Evolutionary conservation across 331 rosid species (phyloP).

Genomic region (Malus hybrid): DNA sequence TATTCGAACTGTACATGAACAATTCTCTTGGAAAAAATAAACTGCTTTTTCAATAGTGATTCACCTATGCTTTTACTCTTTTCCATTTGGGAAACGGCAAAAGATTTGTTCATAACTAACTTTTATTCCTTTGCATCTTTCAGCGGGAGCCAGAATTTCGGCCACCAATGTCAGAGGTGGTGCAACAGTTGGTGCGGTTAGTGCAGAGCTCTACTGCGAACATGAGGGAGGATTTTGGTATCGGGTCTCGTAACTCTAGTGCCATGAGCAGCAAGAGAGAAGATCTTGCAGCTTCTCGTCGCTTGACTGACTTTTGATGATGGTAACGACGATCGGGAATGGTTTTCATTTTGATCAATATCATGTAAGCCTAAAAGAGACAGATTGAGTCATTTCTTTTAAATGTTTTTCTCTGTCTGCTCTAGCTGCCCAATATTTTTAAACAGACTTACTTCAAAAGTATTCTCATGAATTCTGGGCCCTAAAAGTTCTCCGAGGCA

Average conservation of each 20-base stretch:
- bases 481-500: not conserved
- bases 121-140: not conserved
- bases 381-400: not conserved
- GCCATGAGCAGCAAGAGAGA: not conserved
- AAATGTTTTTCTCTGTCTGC: not conserved
- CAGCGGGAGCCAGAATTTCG: conserved; percentile 69
- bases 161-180: conserved; percentile 77
- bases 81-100: not conserved
- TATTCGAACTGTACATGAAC: too few relatives aligned
- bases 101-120: not conserved
- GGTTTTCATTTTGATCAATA: not conserved
- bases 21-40: too few relatives aligned
- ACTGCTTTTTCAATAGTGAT: too few relatives aligned
- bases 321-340: not conserved
- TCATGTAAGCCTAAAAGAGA: not conserved
- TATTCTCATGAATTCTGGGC: not conserved
- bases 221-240: conserved; percentile 53
- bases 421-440: not conserved
- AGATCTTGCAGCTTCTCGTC: conserved; percentile 3
- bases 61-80: too few relatives aligned
- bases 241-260: conserved; percentile 30
- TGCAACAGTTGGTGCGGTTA: conserved; percentile 55
- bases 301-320: conserved; percentile 4
- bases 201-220: conserved; percentile 52
- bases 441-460: not conserved